Base-by-base conservation (phyloP, 768 basidiomycete species). In the Leucosporidium creatinivorum region DNA sequence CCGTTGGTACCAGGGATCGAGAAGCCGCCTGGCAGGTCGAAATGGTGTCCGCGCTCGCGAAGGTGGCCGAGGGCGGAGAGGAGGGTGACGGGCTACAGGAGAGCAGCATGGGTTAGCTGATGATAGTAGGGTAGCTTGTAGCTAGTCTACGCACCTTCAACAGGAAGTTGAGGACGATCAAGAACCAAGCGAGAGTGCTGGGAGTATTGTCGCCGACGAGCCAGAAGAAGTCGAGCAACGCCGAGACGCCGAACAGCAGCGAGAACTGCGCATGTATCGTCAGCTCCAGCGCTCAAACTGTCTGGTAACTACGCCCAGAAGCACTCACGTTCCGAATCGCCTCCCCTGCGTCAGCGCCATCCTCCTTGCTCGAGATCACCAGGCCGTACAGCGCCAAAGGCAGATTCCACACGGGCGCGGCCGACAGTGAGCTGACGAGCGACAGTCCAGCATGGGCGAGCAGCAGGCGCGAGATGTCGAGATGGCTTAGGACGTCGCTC, bases 361-460 rank as follows among this genome's bases (percentile, higher is more conserved):
- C 59, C 12, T 1, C 26, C 17, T 18, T 66, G 64, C 8, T 19
- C 3, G 65, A 60, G 18, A 56, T 25, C 19, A 56, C 63, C 5
- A 71, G 61, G 3, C 69, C 69, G 18, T 59, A 67, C 15, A 71
- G 49, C 13, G 66, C 61, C 3, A 71, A 13, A 3, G 69, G 63
- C 25, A 65, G 28, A 51, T 68, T 62, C 69, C 69, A 71, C 10
- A 49, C 54, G 3, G 69, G 69, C 0, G 51, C 33, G n/a, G 51
- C 21, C 15, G 56, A 62, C n/a, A 71, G 31, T 0, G 66, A 57
- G 12, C 66, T 66, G 15, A 67, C 31, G 18, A 39, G 39, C 2
- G 62, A 52, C 3, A 70, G 63, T 8, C 47, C 57, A 13, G 61
- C 17, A n/a, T 71, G 66, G 31, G 31, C 66, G 30, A 65, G 30